phyloP scores from a whole-genome alignment of 495 filamentous ascomycete genomes.

The Trichoderma virens region DNA sequence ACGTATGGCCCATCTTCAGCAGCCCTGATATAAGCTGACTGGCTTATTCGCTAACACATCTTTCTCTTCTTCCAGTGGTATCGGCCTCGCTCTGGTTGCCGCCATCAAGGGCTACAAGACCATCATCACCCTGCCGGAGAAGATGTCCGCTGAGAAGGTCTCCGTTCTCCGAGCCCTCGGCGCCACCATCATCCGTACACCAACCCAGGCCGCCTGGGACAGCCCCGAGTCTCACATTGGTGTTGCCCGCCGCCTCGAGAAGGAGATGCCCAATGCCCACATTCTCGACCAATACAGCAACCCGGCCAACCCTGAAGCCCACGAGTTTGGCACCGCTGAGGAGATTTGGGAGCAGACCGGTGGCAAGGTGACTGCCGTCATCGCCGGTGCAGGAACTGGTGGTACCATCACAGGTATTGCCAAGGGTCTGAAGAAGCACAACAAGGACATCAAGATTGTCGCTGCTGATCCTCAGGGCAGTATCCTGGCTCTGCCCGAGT shows the following conservation, averaged over 20 bases:
- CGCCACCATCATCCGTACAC: slow-evolving; percentile 95
- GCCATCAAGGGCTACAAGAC: slow-evolving; percentile 97
- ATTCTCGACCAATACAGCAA: slow-evolving; percentile 97
- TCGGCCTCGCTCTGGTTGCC: slow-evolving; percentile 86
- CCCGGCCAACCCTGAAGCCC: slow-evolving; percentile 81
- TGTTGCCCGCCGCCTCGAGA: slow-evolving; percentile 79
- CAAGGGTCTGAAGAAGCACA: slow-evolving; percentile 79
- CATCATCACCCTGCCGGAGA: slow-evolving; percentile 97
- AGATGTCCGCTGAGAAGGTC: slow-evolving; percentile 98
- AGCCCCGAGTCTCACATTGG: slow-evolving; percentile 95
- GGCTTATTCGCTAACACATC: slow-evolving; percentile 18
- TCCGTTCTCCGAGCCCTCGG: slow-evolving; percentile 86
- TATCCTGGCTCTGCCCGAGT: slow-evolving; percentile 71
- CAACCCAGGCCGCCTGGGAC: slow-evolving; percentile 91
- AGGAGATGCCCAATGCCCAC: slow-evolving; percentile 93
- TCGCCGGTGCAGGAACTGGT: slow-evolving; percentile 91
- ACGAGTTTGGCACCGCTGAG: slow-evolving; percentile 91
- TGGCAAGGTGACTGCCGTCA: slow-evolving; percentile 75
- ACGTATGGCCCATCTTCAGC: slow-evolving; percentile 56
- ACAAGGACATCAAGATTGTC: slow-evolving; percentile 70
- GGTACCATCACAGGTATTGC: slow-evolving; percentile 92
- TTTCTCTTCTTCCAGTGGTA: slow-evolving; percentile 54
- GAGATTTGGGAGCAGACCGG: slow-evolving; percentile 91
- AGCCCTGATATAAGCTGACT: slow-evolving; percentile 7
- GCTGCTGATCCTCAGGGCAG: slow-evolving; percentile 88